These are phyloP conservation scores for Diplosphaera chodatii DNA, from an alignment of 139 green algal genomes.

Conservation along the genomic window DNA sequence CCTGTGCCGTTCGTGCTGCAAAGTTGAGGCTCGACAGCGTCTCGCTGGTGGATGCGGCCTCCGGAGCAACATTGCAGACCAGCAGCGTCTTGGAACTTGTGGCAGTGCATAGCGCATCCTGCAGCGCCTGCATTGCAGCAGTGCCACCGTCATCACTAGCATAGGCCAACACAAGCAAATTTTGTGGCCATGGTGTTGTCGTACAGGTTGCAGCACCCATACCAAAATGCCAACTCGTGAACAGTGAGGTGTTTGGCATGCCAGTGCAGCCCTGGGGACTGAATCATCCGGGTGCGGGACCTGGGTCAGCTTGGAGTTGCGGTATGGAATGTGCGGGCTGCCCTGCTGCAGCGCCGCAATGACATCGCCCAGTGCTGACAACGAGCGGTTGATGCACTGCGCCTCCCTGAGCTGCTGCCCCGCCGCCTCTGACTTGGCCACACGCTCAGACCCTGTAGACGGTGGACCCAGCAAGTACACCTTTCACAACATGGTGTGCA, in stretches of 20 bases:
- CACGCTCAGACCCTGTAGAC: slow-evolving; percentile 51
- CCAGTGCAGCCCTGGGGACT: too few relatives aligned
- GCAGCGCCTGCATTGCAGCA: slow-evolving; percentile 25
- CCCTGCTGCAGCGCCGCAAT: slow-evolving; percentile 42
- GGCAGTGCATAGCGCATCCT: slow-evolving; percentile 22
- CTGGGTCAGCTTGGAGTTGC: slow-evolving; percentile 91
- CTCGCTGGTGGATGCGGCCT: slow-evolving; percentile 34
- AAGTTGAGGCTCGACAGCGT: slow-evolving; percentile 69
- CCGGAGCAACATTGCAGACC: slow-evolving; percentile 54
- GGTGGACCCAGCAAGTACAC: too few relatives aligned
- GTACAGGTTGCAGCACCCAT: too few relatives aligned
- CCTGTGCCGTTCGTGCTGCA: slow-evolving; percentile 35
- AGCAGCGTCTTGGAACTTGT: slow-evolving; percentile 52
- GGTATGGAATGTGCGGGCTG: slow-evolving; percentile 76
- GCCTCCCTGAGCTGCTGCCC: slow-evolving; percentile 63
- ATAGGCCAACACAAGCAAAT: too few relatives aligned
- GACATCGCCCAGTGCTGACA: slow-evolving; percentile 67
- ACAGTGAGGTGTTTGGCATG: too few relatives aligned
- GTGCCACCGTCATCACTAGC: too few relatives aligned
- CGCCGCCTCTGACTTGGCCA: slow-evolving; percentile 34
- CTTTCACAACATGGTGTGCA: too few relatives aligned
- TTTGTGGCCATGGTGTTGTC: too few relatives aligned
- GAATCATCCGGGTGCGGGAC: too few relatives aligned
- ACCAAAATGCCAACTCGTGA: too few relatives aligned
- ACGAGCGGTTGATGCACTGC: slow-evolving; percentile 80